phyloP scores from a whole-genome alignment of 2,329 filamentous ascomycete genomes.

The Annulohypoxylon truncatum region DNA sequence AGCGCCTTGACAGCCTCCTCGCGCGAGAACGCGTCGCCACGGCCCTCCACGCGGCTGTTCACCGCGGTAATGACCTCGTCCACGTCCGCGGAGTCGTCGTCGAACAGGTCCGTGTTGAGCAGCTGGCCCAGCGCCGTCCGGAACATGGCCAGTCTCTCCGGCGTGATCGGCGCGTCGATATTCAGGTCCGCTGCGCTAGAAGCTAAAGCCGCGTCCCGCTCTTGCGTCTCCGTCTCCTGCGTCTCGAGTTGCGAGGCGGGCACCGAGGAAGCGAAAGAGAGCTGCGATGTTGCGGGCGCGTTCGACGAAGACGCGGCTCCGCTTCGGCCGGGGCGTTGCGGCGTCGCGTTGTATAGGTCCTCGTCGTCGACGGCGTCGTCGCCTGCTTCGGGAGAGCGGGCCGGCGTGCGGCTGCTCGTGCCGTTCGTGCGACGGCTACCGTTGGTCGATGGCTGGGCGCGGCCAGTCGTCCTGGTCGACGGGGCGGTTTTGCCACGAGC shows the following conservation, averaged over 20 bases:
- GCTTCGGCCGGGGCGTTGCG: conserved; percentile 57
- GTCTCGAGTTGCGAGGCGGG: conserved; percentile 76
- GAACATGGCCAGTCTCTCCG: conserved; percentile 78
- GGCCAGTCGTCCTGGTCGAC: conserved; percentile 46
- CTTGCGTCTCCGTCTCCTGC: conserved; percentile 57
- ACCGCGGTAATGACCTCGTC: conserved; percentile 81
- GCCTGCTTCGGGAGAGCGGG: conserved; percentile 49
- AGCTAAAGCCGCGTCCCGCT: conserved; percentile 53
- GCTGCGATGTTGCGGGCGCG: conserved; percentile 54
- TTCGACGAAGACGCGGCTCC: conserved; percentile 52
- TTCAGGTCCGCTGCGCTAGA: conserved; percentile 53
- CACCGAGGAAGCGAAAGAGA: conserved; percentile 82
- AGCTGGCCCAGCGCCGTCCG: conserved; percentile 84
- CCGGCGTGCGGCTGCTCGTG: conserved; percentile 44
- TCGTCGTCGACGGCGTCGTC: conserved; percentile 64
- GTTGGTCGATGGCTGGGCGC: conserved; percentile 45
- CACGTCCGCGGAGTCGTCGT: conserved; percentile 84
- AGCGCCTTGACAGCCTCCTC: conserved; percentile 82
- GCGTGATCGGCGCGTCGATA: conserved; percentile 62
- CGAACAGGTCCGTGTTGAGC: conserved; percentile 84
- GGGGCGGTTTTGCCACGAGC: conserved; percentile 54
- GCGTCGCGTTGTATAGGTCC: conserved; percentile 58
- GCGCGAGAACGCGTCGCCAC: conserved; percentile 72
- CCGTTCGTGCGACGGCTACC: conserved; percentile 46
- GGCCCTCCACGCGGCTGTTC: conserved; percentile 73